These are phyloP conservation scores for Kodamaea kaohsiungensis DNA, from an alignment of 805 yeast genomes.

Conservation along the genomic window DNA sequence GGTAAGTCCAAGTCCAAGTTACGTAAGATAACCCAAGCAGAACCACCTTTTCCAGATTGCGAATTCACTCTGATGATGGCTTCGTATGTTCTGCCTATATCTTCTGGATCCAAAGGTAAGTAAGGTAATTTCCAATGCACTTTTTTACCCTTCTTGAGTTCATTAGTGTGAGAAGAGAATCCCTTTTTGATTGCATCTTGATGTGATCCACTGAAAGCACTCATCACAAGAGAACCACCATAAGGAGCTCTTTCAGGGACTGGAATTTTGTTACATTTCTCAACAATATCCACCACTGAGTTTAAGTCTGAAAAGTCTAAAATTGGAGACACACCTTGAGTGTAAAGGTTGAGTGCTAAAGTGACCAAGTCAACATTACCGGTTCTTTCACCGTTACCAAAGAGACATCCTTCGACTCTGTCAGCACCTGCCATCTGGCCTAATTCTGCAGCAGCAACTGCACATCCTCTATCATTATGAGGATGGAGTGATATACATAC, in stretches of 20 bases:
- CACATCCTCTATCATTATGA: slow-evolving; percentile 85
- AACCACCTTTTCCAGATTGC: slow-evolving; percentile 87
- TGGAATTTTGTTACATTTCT: slow-evolving; percentile 78
- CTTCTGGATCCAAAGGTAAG: slow-evolving; percentile 81
- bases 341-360: slow-evolving; percentile 71
- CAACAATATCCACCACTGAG: slow-evolving; percentile 69
- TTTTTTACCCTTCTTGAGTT: slow-evolving; percentile 20
- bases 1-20: slow-evolving; percentile 79
- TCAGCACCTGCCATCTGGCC: slow-evolving; percentile 87
- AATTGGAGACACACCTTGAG: slow-evolving; percentile 74
- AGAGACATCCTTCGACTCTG: slow-evolving; percentile 81
- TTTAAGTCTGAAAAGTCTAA: slow-evolving; percentile 70
- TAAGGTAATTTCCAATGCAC: slow-evolving; percentile 74
- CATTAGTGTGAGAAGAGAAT: slow-evolving; percentile 50
- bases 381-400: slow-evolving; percentile 87
- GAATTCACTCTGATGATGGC: slow-evolving; percentile 90
- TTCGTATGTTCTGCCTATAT: slow-evolving; percentile 86
- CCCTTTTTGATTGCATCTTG: slow-evolving; percentile 90
- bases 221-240: slow-evolving; percentile 80
- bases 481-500: slow-evolving; percentile 78
- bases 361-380: slow-evolving; percentile 85
- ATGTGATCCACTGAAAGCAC: slow-evolving; percentile 85
- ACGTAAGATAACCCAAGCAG: slow-evolving; percentile 82
- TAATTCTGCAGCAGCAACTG: slow-evolving; percentile 85
- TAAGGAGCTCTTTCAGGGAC: slow-evolving; percentile 79